Evolutionary conservation across 805 yeast species (phyloP), one percentile per base, ranked within the genome.

Genomic region (Candida verbasci): DNA sequence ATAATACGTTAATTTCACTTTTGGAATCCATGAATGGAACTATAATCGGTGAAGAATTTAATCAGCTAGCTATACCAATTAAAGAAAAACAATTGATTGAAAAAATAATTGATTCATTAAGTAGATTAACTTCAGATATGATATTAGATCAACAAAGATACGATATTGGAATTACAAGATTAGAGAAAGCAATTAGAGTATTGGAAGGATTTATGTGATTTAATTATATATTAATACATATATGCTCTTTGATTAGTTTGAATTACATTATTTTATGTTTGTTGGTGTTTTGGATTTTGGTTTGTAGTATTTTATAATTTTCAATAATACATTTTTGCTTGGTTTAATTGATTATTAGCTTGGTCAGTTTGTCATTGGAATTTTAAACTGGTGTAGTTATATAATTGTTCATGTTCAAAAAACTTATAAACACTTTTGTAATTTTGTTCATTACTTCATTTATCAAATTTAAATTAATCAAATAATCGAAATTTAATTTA

Each of bases 41-140:
- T 6, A 69, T 74, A 4, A 74, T 76, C 37, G 83, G 83, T 3
- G 79, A 75, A 48, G 93, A 86, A 47, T 85, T 88, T 53, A 76
- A 80, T 28, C 76, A 77, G 35, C 60, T 89, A 40, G 84, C 82
- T 25, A 68, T 88, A 45, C 88, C 91, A 8, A 61, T 72, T 0
- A 82, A 81, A 41, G 96, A 88, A 51, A 82, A 84, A 46, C 81
- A 77, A 48, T 68, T 89, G 27, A 67, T 91, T 29, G 97, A 91
- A 52, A 80, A 86, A 57, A 78, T 91, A 33, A 84, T 91, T 3
- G 95, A 88, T 50, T 80, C 94, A 2, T 66, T 91, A 31, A 81
- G 93, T 26, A 72, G 93, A 48, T 71, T 93, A 40, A 87, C 95
- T 3, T 86, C 89, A 36, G 96, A 88, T 52, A 87, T 93, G 86